A percentile compares a stretch with the other conserved stretches of the same genome.
Conservation (phyloP, 352 stramenopile species). For the Pythium brachiatum region DNA sequence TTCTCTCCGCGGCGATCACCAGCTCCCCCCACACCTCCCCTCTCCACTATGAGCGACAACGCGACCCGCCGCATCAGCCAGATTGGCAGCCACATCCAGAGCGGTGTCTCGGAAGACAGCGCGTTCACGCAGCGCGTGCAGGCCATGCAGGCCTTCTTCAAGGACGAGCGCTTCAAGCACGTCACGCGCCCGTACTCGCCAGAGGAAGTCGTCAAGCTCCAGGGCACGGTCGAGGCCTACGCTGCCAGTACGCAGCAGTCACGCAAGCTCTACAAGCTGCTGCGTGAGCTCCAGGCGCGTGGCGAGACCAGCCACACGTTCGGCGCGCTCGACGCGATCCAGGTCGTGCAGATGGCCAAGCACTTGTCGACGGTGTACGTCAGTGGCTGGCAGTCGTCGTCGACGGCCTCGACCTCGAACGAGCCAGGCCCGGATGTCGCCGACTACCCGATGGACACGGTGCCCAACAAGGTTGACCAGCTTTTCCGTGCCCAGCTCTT, state of each 20-base stretch:
- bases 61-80: conserved; percentile 70
- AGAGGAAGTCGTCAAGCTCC: conserved; percentile 86
- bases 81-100: conserved; percentile 62
- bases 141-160: conserved; percentile 70
- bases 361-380: conserved; percentile 96
- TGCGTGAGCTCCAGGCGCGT: conserved; percentile 73
- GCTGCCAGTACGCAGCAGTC: conserved; percentile 59
- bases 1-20: conserved; percentile 12
- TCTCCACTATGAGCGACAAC: conserved; percentile 49
- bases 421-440: conserved; percentile 96
- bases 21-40: neutral
- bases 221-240: conserved; percentile 58
- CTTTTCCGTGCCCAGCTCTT: conserved; percentile 96
- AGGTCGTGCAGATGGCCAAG: conserved; percentile 94
- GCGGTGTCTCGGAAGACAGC: conserved; percentile 51
- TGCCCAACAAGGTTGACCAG: conserved; percentile 98
- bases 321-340: conserved; percentile 91
- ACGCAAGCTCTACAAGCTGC: conserved; percentile 85
- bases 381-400: conserved; percentile 97
- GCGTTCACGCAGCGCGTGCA: conserved; percentile 64
- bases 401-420: conserved; percentile 93
- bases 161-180: conserved; percentile 73
- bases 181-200: conserved; percentile 75
- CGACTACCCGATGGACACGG: conserved; percentile 98
- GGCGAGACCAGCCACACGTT: conserved; percentile 88